A percentile compares a stretch with the other conserved stretches of the same genome.
Conservation (phyloP, 2,329 filamentous ascomycete species). For the Penicillium brasilianum region DNA sequence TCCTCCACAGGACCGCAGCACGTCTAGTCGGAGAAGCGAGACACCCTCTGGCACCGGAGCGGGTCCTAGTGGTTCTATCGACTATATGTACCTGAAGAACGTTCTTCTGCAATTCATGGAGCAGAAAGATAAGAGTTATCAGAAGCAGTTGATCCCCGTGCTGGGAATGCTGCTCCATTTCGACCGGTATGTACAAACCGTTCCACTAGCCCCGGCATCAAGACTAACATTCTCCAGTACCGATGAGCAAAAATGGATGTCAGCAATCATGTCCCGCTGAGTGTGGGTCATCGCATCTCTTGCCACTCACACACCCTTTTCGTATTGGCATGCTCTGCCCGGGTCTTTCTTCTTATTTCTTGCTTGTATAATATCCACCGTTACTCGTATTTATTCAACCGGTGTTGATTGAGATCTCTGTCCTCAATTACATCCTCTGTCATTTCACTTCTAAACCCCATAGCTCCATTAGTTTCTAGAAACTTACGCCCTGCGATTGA, state of each 20-base stretch:
- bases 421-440: not conserved
- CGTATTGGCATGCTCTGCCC: not conserved
- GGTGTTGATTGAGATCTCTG: conserved; percentile 16
- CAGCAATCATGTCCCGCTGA: conserved; percentile 66
- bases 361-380: conserved; percentile 26
- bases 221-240: conserved; percentile 51
- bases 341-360: conserved; percentile 9
- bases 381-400: conserved; percentile 22
- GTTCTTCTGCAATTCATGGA: conserved; percentile 70
- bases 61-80: conserved; percentile 46
- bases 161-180: conserved; percentile 70
- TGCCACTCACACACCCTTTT: not conserved
- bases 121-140: conserved; percentile 70
- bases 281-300: not conserved
- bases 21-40: conserved; percentile 42
- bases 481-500: conserved; percentile 3
- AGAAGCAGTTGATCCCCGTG: conserved; percentile 69
- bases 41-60: conserved; percentile 41
- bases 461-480: not conserved
- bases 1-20: conserved; percentile 44
- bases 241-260: conserved; percentile 87
- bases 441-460: not conserved
- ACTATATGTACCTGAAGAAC: conserved; percentile 70
- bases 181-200: conserved; percentile 57
- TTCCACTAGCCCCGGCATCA: conserved; percentile 9